phyloP scores from a whole-genome alignment of 306 rosid species.

The Ammopiptanthus mongolicus region DNA sequence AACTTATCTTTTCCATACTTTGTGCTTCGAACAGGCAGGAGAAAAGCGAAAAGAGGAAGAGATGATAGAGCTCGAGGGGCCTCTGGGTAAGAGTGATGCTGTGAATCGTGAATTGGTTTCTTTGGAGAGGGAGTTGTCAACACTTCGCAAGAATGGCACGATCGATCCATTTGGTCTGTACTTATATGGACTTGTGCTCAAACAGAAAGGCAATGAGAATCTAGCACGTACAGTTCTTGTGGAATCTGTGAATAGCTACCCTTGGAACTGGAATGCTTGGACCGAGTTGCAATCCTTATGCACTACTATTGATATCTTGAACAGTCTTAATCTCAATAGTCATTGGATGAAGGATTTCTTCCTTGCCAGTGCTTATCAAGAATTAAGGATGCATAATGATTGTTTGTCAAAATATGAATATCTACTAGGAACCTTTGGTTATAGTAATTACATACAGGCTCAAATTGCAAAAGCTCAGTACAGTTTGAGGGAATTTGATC shows the following conservation, averaged over 20 bases:
- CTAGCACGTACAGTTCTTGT: conserved; percentile 78
- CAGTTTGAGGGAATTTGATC: conserved; percentile 88
- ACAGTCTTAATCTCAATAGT: conserved; percentile 72
- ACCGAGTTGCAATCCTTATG: conserved; percentile 86
- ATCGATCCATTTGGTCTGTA: conserved; percentile 84
- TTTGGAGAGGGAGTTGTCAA: conserved; percentile 80
- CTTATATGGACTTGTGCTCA: conserved; percentile 87
- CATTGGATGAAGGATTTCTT: conserved; percentile 99
- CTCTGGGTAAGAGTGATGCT: conserved; percentile 75
- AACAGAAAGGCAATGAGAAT: conserved; percentile 77
- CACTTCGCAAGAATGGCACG: conserved; percentile 64
- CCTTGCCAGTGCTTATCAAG: conserved; percentile 85
- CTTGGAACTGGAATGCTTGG: conserved; percentile 99
- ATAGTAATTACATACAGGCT: conserved; percentile 86
- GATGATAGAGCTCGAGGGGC: conserved; percentile 94
- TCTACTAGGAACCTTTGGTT: conserved; percentile 67
- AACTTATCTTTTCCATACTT: background rate
- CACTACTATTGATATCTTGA: conserved; percentile 59
- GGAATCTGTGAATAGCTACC: conserved; percentile 91
- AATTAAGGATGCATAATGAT: conserved; percentile 84
- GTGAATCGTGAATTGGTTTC: conserved; percentile 75
- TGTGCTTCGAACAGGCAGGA: conserved; percentile 63
- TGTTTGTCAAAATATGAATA: conserved; percentile 69
- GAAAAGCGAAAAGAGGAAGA: conserved; percentile 99
- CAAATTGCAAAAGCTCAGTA: conserved; percentile 92